Evolutionary conservation across 2,329 filamentous ascomycete genomes (phyloP).

Genomic region (Aspergillus niger): DNA sequence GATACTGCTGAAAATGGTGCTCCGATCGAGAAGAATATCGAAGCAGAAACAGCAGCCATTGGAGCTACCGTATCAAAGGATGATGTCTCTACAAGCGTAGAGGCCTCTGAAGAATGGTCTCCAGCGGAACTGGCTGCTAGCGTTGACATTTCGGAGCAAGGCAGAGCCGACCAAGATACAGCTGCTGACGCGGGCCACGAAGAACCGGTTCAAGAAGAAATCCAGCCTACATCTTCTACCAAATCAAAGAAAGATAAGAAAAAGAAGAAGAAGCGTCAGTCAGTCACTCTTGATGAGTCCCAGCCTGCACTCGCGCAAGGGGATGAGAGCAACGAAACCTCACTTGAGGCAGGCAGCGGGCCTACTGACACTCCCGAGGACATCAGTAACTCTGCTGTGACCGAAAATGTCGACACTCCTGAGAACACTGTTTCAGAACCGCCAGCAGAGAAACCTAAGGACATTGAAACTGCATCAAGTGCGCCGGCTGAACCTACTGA

Average conservation of each 20-base stretch:
- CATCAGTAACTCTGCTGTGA: background rate
- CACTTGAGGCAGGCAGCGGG: background rate
- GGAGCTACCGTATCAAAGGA: background rate
- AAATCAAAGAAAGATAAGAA: conserved; percentile 32
- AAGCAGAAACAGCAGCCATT: background rate
- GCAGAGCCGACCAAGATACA: background rate
- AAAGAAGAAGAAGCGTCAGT: conserved; percentile 24
- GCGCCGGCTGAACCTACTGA: conserved; percentile 1
- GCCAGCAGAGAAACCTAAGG: background rate
- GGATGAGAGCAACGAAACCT: conserved; percentile 1
- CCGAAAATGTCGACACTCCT: background rate
- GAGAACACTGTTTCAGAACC: background rate
- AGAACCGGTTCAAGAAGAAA: conserved; percentile 8
- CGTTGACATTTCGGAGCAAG: background rate
- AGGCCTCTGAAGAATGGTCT: background rate
- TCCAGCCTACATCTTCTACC: conserved; percentile 20
- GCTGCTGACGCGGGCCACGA: conserved; percentile 6
- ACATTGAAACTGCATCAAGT: conserved; percentile 4
- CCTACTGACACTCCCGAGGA: background rate
- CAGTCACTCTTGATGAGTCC: background rate
- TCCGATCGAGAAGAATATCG: background rate
- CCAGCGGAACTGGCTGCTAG: background rate
- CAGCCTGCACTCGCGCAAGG: background rate
- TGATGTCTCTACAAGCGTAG: background rate
- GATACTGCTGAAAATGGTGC: background rate